These are phyloP conservation scores for Xerocomellus amylosporus DNA, from an alignment of 768 basidiomycete species.

Conservation along the genomic window DNA sequence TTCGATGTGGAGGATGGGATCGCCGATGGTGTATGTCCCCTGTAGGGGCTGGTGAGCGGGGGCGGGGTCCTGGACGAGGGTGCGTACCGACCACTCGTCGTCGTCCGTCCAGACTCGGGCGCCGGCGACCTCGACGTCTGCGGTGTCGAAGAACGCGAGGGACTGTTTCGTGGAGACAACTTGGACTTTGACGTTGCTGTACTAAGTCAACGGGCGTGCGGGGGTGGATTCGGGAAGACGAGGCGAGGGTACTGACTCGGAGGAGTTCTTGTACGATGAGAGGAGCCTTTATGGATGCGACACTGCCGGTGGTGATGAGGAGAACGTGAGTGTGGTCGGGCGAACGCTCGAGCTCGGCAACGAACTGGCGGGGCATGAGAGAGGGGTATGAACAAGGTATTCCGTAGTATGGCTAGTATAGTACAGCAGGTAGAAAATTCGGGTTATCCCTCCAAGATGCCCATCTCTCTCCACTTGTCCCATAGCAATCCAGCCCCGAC, in stretches of 20 bases:
- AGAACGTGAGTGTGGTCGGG: constrained; percentile 55
- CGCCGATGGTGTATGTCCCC: constrained; percentile 74
- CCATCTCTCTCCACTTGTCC: constrained; percentile 90
- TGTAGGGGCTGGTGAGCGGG: constrained; percentile 28
- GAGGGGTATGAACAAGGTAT: neutral
- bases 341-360: constrained; percentile 28
- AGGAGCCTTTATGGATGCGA: constrained; percentile 91
- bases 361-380: constrained; percentile 20
- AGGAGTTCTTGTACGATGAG: constrained; percentile 80
- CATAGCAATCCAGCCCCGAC: constrained; percentile 79
- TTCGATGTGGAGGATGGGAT: constrained; percentile 96
- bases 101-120: constrained; percentile 82
- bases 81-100: constrained; percentile 87
- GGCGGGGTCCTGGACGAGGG: neutral
- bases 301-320: constrained; percentile 89
- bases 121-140: constrained; percentile 48
- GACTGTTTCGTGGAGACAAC: constrained; percentile 80
- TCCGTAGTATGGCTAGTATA: constrained; percentile 5
- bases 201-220: constrained; percentile 42
- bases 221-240: neutral
- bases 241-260: constrained; percentile 46
- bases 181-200: constrained; percentile 71
- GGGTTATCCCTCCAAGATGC: constrained; percentile 51
- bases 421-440: constrained; percentile 11
- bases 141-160: constrained; percentile 67